phyloP scores from a whole-genome alignment of 768 basidiomycete species.

The Suillus sp. region DNA sequence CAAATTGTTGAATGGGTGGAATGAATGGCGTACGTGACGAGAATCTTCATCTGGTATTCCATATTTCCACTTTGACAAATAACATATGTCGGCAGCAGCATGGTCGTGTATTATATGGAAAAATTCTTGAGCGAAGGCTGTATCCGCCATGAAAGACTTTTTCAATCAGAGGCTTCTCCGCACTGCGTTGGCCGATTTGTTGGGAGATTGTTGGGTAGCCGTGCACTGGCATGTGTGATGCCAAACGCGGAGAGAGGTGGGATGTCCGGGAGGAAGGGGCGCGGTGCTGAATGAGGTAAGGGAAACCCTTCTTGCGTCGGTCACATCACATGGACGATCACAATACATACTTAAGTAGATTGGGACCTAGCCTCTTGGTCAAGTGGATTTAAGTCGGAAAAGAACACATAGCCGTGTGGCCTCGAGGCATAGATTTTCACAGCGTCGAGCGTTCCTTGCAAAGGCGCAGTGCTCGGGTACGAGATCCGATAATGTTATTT shows the following conservation, averaged over 20 bases:
- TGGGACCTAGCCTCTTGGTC: neutral
- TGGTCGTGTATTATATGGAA: neutral
- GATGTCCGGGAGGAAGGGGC: neutral
- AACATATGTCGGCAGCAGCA: neutral
- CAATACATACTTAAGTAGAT: neutral
- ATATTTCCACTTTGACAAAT: neutral
- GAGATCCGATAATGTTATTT: conserved; percentile 92
- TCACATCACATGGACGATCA: neutral
- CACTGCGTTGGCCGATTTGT: neutral
- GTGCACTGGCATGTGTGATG: neutral
- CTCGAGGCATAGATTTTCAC: neutral
- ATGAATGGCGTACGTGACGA: neutral
- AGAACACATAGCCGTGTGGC: neutral
- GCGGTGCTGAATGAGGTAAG: conserved; percentile 1
- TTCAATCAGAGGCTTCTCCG: neutral
- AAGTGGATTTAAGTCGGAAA: neutral
- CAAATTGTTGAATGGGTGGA: neutral
- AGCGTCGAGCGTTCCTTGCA: conserved; percentile 24
- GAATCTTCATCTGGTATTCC: neutral
- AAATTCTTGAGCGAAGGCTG: neutral
- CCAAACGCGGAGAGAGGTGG: neutral
- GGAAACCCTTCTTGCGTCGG: neutral
- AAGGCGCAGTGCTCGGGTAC: conserved; percentile 93
- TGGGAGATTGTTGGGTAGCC: neutral
- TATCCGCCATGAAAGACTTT: neutral